Conservation (phyloP, 352 stramenopile species). For the Elongisporangium undulatum region DNA sequence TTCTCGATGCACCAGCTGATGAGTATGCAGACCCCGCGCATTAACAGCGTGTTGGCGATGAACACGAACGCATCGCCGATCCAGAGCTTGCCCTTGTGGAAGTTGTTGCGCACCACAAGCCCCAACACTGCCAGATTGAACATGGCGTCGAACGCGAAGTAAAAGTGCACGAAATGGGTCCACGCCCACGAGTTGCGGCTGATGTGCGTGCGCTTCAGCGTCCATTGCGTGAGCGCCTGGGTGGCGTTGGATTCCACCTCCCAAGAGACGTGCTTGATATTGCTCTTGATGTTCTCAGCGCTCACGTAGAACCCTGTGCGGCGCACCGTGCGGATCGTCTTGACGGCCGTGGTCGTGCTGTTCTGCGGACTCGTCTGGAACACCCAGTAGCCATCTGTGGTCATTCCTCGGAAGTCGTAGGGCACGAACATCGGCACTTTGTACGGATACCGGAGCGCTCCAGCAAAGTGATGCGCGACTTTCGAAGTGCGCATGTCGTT, state of each 20-base stretch:
- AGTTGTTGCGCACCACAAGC: slow-evolving; percentile 30
- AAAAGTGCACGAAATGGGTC: slow-evolving; percentile 38
- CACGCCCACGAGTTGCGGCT: slow-evolving; percentile 40
- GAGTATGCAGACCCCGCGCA: slow-evolving; percentile 28
- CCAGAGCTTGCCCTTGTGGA: slow-evolving; percentile 28
- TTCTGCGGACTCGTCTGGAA: slow-evolving; percentile 6
- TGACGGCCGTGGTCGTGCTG: slow-evolving; percentile 2
- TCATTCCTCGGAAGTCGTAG: slow-evolving; percentile 12
- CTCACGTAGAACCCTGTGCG: slow-evolving; percentile 29
- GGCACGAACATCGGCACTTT: slow-evolving; percentile 16
- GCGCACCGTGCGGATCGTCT: slow-evolving; percentile 20
- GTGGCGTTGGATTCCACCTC: slow-evolving; percentile 10
- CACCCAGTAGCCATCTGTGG: slow-evolving; percentile 13
- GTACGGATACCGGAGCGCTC: slow-evolving; percentile 25
- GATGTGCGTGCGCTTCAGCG: slow-evolving; percentile 7
- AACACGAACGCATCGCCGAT: slow-evolving; percentile 41
- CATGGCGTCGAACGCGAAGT: slow-evolving; percentile 32
- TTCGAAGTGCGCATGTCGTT: slow-evolving; percentile 14
- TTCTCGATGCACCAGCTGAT: slow-evolving; percentile 37
- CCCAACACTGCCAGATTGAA: slow-evolving; percentile 32
- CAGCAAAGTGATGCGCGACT: slow-evolving; percentile 17
- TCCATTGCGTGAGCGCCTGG: slow-evolving; percentile 10
- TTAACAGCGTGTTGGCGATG: slow-evolving; percentile 28
- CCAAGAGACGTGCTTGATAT: slow-evolving; percentile 25
- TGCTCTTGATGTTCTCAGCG: slow-evolving; percentile 22